Evolutionary conservation across 345 rosid genomes (phyloP), one percentile per base, ranked within the genome.

Genomic region (Aegle marmelos): DNA sequence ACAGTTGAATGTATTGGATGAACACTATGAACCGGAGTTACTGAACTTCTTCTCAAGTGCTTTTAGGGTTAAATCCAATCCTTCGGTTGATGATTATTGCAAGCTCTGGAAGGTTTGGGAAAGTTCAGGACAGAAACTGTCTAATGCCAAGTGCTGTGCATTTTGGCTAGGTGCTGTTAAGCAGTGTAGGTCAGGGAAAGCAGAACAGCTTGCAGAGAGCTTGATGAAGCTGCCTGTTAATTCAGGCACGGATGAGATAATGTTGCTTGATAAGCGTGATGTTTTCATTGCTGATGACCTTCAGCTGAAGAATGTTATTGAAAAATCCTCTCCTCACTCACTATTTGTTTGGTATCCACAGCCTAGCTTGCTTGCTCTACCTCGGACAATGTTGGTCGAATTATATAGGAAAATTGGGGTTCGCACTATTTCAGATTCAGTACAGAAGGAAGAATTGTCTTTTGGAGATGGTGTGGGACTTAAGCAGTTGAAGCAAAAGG

Each of bases 271-370:
- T 66, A 88, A 79, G 79, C 39, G 54, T 56, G 91, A 89, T 77
- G 90, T 88, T 75, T 91, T 89, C 68, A 84, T 93, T 25, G 90
- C 91, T 16, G 98, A 93, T 82, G 98, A 93, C 69, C 86, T 91
- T 78, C 87, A 75, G 28, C 83, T 90, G 39, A 86, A 88, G 68
- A 93, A 90, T 57, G 80, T 89, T 2, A 89, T 89, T 39, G 77
- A 72, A 7, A 45, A 62, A 25, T 27, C 7, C 6, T 87, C 85
- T 22, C 62, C 85, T 79, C 77, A 6, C 16, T 79, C 84, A 3
- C 65, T 89, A 61, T 94, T 94, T 76, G 92, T 87, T 11, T 94
- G 98, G 98, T 88, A 73, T 82, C 97, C 98, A 78, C 82, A 85
- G 81, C 84, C 85, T 68, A 89, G 89, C 81, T 36, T 62, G 63